phyloP scores from a whole-genome alignment of 805 yeast species.

The Metschnikowia vanudenii region DNA sequence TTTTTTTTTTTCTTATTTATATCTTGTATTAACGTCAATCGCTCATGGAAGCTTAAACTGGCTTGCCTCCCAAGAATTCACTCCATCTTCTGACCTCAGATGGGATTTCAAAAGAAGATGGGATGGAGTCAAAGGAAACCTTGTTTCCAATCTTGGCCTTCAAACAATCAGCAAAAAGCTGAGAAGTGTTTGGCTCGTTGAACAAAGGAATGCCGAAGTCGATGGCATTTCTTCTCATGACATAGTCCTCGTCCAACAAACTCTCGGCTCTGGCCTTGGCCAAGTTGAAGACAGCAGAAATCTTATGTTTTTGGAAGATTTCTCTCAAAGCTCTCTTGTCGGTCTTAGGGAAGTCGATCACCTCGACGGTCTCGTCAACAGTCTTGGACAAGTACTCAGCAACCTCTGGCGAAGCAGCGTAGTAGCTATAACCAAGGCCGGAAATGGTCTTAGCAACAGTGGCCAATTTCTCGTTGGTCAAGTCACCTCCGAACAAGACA shows the following conservation, averaged over 20 bases:
- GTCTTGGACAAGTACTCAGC: conserved; percentile 61
- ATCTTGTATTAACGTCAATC: background rate
- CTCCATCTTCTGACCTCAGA: conserved; percentile 93
- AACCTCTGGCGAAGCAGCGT: conserved; percentile 71
- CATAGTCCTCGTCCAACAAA: conserved; percentile 83
- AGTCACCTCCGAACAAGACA: conserved; percentile 91
- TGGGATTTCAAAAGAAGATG: conserved; percentile 61
- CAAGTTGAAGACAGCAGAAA: conserved; percentile 86
- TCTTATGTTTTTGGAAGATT: conserved; percentile 82
- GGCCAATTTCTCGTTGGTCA: conserved; percentile 66
- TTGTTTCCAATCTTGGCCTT: conserved; percentile 61
- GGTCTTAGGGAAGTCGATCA: conserved; percentile 86
- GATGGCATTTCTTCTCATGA: conserved; percentile 98
- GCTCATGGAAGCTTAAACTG: conserved; percentile 43
- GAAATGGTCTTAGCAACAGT: conserved; percentile 68
- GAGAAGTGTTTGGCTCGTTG: conserved; percentile 93
- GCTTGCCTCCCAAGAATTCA: conserved; percentile 93
- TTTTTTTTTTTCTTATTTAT: background rate
- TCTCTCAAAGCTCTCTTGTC: conserved; percentile 93
- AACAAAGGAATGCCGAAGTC: conserved; percentile 95
- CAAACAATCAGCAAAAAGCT: conserved; percentile 81
- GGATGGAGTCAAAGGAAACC: conserved; percentile 44
- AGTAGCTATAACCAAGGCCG: conserved; percentile 77
- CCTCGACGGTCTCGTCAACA: conserved; percentile 49
- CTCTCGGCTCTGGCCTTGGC: conserved; percentile 87